Evolutionary conservation across 1,284 basidiomycete species (phyloP).

Genomic region (Bjerkandera adusta): DNA sequence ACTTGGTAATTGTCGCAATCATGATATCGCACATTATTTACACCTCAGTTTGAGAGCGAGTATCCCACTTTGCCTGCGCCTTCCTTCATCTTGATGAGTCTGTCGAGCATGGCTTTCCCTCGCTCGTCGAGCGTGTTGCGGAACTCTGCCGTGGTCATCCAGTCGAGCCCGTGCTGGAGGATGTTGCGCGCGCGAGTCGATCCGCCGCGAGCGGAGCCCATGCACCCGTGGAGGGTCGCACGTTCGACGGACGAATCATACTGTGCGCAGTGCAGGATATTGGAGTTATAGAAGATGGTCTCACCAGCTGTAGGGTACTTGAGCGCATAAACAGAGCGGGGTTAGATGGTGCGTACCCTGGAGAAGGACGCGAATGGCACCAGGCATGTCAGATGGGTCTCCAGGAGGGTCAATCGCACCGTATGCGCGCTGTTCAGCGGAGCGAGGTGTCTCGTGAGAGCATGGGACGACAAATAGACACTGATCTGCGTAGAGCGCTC

Average conservation of each 20-base stretch:
- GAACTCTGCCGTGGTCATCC: conserved; percentile 69
- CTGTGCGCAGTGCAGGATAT: conserved; percentile 74
- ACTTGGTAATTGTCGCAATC: too few relatives aligned
- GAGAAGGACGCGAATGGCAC: conserved; percentile 55
- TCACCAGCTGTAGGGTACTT: conserved; percentile 52
- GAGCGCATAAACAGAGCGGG: not conserved
- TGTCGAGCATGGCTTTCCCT: conserved; percentile 58
- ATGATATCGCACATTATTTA: too few relatives aligned
- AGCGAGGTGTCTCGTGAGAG: conserved; percentile 62
- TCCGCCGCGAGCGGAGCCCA: conserved; percentile 67
- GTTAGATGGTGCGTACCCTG: conserved; percentile 62
- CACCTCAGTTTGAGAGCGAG: conserved; percentile 39
- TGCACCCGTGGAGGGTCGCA: conserved; percentile 73
- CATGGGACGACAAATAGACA: conserved; percentile 77
- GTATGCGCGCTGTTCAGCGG: conserved; percentile 55
- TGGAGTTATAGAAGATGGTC: conserved; percentile 81
- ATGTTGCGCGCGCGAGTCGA: conserved; percentile 69
- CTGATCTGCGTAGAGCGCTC: conserved; percentile 71
- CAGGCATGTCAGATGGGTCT: conserved; percentile 70
- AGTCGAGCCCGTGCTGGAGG: conserved; percentile 75
- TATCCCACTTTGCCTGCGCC: conserved; percentile 49
- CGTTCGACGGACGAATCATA: conserved; percentile 56
- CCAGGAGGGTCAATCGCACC: conserved; percentile 56
- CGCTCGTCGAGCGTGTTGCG: conserved; percentile 44
- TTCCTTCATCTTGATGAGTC: conserved; percentile 57